Conservation (phyloP, 345 rosid species). For the Eutrema yunnanense region DNA sequence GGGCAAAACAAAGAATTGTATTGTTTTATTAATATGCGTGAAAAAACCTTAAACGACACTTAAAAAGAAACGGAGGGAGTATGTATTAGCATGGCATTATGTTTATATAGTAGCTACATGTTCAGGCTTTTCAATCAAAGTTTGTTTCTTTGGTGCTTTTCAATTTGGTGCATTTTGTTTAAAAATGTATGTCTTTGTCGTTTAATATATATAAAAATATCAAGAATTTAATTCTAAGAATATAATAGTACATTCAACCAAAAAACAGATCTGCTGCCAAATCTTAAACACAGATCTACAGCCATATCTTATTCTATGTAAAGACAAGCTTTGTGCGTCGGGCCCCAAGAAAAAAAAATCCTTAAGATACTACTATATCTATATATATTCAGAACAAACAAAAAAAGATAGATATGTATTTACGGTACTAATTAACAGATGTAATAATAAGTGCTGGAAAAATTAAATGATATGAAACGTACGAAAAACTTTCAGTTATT, state of each 20-base stretch:
- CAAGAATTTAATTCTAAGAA: neutral
- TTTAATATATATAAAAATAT: neutral
- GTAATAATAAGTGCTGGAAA: neutral
- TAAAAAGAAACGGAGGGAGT: too few species aligned
- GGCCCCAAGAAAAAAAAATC: neutral
- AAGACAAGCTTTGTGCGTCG: slow-evolving; percentile 29
- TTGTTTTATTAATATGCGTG: too few species aligned
- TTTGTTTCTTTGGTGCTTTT: neutral
- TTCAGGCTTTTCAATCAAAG: neutral
- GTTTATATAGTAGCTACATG: neutral
- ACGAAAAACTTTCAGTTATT: slow-evolving; percentile 1
- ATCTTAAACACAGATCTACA: slow-evolving; percentile 31
- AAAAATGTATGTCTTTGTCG: neutral
- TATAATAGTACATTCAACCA: slow-evolving; percentile 5
- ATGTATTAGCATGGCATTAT: neutral
- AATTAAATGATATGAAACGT: slow-evolving; percentile 1
- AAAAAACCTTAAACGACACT: too few species aligned
- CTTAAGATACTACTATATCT: neutral
- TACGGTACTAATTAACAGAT: neutral
- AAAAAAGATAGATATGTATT: neutral
- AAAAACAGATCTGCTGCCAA: slow-evolving; percentile 30
- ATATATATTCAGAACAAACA: neutral
- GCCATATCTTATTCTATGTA: slow-evolving; percentile 29
- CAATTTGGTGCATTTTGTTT: neutral
- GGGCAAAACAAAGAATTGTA: too few species aligned